Percentiles rank a stretch among this genome's conserved stretches.
phyloP scores from a whole-genome alignment of 2,329 filamentous ascomycete species.

The Magnaporthales sp. region DNA sequence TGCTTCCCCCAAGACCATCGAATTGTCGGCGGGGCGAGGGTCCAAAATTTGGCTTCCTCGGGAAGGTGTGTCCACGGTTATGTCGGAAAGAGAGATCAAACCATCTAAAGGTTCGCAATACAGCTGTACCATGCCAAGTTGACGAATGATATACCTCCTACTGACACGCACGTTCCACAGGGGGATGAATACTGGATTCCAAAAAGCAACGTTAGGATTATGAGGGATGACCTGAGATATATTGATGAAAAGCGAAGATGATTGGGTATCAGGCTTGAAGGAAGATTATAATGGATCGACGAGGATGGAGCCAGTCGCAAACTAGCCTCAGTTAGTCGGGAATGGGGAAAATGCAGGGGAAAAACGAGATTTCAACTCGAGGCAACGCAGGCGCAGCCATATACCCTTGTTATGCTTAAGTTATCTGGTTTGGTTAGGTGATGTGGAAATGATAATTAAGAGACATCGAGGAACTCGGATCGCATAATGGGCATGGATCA shows the following conservation, averaged over 20 bases:
- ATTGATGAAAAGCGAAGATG: not conserved
- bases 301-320: not conserved
- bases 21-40: not conserved
- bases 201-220: not conserved
- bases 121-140: not conserved
- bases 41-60: not conserved
- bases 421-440: not conserved
- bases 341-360: not conserved
- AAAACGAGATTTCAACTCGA: not conserved
- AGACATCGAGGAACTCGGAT: too few species aligned
- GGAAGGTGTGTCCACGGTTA: not conserved
- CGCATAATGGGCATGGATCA: too few species aligned
- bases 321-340: not conserved
- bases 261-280: not conserved
- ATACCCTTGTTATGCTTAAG: not conserved
- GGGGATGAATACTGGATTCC: not conserved
- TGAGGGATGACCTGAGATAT: not conserved
- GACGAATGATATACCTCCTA: too few species aligned
- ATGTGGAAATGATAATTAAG: not conserved
- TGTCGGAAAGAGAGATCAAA: not conserved
- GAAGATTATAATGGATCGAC: not conserved
- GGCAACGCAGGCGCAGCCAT: not conserved
- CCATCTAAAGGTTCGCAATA: not conserved
- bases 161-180: not conserved
- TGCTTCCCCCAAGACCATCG: not conserved